Percentiles rank a stretch among this genome's conserved stretches.
Conservation (phyloP, 495 filamentous ascomycete genomes). For the Penicillium lagena region DNA sequence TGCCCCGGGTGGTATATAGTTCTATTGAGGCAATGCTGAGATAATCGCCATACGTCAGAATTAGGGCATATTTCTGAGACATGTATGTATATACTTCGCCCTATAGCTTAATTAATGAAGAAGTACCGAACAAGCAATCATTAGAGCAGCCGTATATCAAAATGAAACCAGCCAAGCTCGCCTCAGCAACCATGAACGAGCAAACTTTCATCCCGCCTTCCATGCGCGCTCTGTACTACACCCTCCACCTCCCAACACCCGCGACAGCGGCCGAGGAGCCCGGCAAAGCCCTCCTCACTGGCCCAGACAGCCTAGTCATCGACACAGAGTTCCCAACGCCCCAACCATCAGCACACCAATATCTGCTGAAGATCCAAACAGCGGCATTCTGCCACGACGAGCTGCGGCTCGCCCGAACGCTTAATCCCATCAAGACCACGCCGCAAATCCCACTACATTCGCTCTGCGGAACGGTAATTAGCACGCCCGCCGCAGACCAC, state of each 20-base stretch:
- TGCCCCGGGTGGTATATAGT: too few species aligned
- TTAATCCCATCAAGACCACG: conserved; percentile 34
- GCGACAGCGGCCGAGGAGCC: not conserved
- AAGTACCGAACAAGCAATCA: too few species aligned
- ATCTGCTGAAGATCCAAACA: conserved; percentile 53
- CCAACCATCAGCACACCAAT: conserved; percentile 35
- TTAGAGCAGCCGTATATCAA: not conserved
- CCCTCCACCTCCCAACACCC: conserved; percentile 12
- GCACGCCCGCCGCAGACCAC: conserved; percentile 37
- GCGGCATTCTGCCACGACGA: conserved; percentile 54
- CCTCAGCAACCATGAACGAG: conserved; percentile 27
- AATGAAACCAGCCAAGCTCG: conserved; percentile 18
- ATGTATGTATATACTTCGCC: not conserved
- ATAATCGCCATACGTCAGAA: conserved; percentile 16
- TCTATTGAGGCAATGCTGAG: conserved; percentile 1
- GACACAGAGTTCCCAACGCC: conserved; percentile 34
- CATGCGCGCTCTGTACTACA: conserved; percentile 37
- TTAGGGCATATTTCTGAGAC: not conserved
- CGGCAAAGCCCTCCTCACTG: too few species aligned
- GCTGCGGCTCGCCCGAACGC: conserved; percentile 34
- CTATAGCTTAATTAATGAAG: not conserved
- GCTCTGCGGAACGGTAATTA: conserved; percentile 47
- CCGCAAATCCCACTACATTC: conserved; percentile 52
- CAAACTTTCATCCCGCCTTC: conserved; percentile 26
- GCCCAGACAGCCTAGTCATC: conserved; percentile 6